Evolutionary conservation across 169 alveolate species (phyloP).

Genomic region (Perkinsus chesapeaki): DNA sequence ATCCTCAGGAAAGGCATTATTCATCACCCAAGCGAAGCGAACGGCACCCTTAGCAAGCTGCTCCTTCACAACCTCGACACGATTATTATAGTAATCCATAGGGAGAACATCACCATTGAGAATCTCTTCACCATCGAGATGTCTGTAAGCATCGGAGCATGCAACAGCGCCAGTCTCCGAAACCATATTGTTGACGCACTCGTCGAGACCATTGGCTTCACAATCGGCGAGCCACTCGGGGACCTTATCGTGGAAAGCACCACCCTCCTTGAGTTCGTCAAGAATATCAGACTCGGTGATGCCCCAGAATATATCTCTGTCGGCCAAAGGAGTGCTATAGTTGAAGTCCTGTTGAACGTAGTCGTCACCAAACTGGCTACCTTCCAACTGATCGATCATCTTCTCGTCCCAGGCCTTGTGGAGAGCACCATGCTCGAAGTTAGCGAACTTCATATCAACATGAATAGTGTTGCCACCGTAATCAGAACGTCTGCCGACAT

Average conservation of each 20-base stretch:
- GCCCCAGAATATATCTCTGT: background rate
- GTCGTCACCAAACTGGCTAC: background rate
- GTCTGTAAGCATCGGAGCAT: background rate
- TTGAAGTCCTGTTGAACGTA: background rate
- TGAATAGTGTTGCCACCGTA: background rate
- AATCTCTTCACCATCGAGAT: background rate
- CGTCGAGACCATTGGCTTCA: background rate
- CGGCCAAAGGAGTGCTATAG: background rate
- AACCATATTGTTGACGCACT: background rate
- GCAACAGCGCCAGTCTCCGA: background rate
- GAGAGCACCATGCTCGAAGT: background rate
- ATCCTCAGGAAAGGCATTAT: background rate
- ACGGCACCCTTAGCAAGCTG: background rate
- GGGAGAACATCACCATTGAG: background rate
- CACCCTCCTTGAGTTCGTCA: background rate
- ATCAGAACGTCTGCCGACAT: background rate
- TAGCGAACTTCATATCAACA: background rate
- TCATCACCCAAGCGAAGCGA: background rate
- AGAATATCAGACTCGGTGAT: background rate
- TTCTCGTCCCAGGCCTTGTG: background rate
- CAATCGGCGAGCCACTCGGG: background rate
- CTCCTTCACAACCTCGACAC: background rate
- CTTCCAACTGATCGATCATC: background rate
- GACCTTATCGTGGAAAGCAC: background rate
- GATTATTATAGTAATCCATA: background rate